Base-by-base conservation (phyloP, 768 basidiomycete genomes). In the Boletus rex-veris region DNA sequence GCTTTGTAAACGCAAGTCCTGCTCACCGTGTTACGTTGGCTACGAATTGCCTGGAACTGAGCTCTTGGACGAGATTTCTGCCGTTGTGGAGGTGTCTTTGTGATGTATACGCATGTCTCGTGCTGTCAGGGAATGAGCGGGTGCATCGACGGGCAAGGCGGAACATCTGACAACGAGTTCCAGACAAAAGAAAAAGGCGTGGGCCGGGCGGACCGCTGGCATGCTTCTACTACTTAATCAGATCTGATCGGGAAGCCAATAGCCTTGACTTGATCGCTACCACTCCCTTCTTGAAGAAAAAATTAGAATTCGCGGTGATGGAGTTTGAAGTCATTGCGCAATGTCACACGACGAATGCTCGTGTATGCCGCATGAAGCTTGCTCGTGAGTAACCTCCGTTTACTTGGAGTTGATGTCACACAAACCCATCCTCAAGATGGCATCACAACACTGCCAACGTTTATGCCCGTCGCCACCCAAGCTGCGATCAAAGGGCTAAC, bases 401-500 rank as follows among this genome's bases (percentile, higher is more conserved):
- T 55, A 53, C 50, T 36, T 57, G 4, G 45, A 44, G n/a, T 39
- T 33, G 21, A 46, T 45, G 18, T 16, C 21, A 46, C 46, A 57
- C 50, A 41, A 48, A 39, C 42, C 46, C 3, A 18, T 31, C 42
- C 18, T 58, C 21, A 56, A 91, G 90, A 92, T 74, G 90, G 90
- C 9, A 73, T 80, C 37, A 93, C 91, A 2, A 82, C 87, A 77
- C 74, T 93, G 18, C 92, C 92, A 2, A 91, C 92, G 0, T 95
- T 95, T 63, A 95, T 94, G 92, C 92, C 92, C 4, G 91, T 94
- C 9, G 92, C 91, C 3, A 95, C 92, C 5, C 92, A 95, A 66
- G 91, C 88, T 16, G 88, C 92, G 7, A 91, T 95, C 65, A 96
- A 96, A 71, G 91, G 92, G 4, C 73, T 95, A n/a, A 92, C 91